Base-by-base conservation (phyloP, 2,329 filamentous ascomycete species). In the Fusarium sp. region DNA sequence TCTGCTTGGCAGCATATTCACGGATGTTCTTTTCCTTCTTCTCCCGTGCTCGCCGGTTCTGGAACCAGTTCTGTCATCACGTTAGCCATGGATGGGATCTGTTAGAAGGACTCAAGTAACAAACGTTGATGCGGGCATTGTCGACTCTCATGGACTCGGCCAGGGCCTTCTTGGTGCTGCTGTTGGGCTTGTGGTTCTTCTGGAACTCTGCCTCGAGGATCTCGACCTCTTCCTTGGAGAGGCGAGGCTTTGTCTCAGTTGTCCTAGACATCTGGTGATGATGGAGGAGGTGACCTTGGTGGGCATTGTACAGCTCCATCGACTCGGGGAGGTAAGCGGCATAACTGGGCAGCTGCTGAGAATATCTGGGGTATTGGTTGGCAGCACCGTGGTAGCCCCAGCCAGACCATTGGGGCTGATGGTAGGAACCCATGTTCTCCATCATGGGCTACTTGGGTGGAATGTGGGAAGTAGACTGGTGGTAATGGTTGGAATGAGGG, bases 131-230 rank as follows among this genome's bases (percentile, higher is more conserved):
- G 72, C 90, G 86, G 20, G 90, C 87, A 73, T 90, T 86, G 73
- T 92, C 90, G n/a, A 92, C 88, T 62, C 87, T 85, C 85, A 92
- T 90, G 8, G 87, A 84, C 73, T 92, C 89, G 5, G 90, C 90
- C 58, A 92, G 85, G 61, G 87, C 86, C 72, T 89, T 89, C 81
- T 92, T 92, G 35, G 86, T 85, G 67, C 86, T 89, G 80, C 89
- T 91, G 62, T 88, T 90, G 11, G 90, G 90, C 81, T 92, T 92
- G 72, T 89, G 88, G 79, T 92, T 92, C 80, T 90, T 89, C 70
- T 88, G 85, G 74, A 92, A 92, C 78, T 91, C 89, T 37, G 86
- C 84, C 77, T 92, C 90, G 34, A 92, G 83, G 57, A 89, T 80
- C 71, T 90, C 88, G 10, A 90, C 89, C 79, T 90, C 88, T 60